These are phyloP conservation scores for Auricularia sp. DNA, from an alignment of 768 basidiomycete species.

Conservation along the genomic window DNA sequence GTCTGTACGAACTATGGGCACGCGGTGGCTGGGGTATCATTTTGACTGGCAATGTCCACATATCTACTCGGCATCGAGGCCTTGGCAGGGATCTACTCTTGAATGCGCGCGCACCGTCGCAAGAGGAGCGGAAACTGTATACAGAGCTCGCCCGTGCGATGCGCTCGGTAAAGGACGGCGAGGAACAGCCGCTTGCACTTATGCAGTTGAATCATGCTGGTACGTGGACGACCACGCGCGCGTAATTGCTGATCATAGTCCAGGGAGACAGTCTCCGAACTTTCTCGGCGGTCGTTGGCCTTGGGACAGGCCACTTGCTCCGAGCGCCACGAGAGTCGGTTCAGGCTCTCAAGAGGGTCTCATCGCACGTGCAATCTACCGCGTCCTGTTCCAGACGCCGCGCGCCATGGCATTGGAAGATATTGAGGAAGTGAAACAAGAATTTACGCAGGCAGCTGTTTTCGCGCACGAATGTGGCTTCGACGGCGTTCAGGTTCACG, in stretches of 20 bases:
- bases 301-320: constrained; percentile 55
- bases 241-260: constrained; percentile 4
- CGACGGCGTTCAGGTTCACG: constrained; percentile 81
- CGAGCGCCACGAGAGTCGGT: constrained; percentile 39
- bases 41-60: constrained; percentile 77
- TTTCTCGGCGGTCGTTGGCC: constrained; percentile 57
- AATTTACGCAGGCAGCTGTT: constrained; percentile 58
- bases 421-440: constrained; percentile 47
- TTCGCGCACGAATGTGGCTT: constrained; percentile 63
- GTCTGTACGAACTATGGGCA: constrained; percentile 69
- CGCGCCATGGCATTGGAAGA: constrained; percentile 47
- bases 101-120: constrained; percentile 9
- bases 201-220: constrained; percentile 75
- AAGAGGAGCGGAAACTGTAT: constrained; percentile 42
- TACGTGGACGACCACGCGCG: not conserved
- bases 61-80: constrained; percentile 25
- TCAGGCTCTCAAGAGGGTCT: constrained; percentile 14
- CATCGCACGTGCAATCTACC: constrained; percentile 32
- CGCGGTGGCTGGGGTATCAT: constrained; percentile 78
- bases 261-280: constrained; percentile 68
- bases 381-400: constrained; percentile 55
- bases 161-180: constrained; percentile 22
- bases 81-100: not conserved
- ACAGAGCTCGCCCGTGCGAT: constrained; percentile 40
- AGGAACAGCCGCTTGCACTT: constrained; percentile 39